These are phyloP conservation scores for Ceratocystis huliohia DNA, from an alignment of 2,329 filamentous ascomycete species.

Conservation along the genomic window DNA sequence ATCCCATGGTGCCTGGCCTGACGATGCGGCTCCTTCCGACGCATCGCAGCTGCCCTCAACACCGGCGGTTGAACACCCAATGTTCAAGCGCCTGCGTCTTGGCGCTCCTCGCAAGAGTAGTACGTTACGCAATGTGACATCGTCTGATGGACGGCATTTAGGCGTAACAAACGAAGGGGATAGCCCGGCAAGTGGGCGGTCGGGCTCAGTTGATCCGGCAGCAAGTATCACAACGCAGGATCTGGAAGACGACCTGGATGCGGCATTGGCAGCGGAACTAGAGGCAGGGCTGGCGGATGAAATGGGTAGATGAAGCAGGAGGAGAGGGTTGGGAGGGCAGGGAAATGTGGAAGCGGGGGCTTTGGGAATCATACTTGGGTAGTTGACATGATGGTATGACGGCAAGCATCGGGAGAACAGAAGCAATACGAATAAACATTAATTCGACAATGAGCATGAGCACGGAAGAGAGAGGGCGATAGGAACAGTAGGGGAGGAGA, in stretches of 20 bases:
- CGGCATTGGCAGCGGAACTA: conserved; percentile 49
- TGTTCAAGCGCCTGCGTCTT: conserved; percentile 18
- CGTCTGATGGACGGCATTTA: conserved; percentile 35
- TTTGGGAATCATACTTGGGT: background rate
- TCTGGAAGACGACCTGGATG: conserved; percentile 43
- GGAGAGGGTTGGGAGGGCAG: background rate
- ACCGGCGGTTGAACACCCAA: conserved; percentile 15
- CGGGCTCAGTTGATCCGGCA: conserved; percentile 32
- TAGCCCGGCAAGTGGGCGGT: conserved; percentile 32
- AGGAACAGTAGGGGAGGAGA: no score
- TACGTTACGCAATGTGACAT: conserved; percentile 30
- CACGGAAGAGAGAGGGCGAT: no score
- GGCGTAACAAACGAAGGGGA: conserved; percentile 29
- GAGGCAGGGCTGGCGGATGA: conserved; percentile 29
- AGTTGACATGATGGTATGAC: background rate
- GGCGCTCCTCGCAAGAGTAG: conserved; percentile 27
- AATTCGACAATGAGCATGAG: background rate
- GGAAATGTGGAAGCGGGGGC: background rate
- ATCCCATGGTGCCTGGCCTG: background rate
- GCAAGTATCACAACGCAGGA: conserved; percentile 25
- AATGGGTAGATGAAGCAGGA: background rate
- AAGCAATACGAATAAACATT: background rate
- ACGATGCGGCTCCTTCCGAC: conserved; percentile 25
- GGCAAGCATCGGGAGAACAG: background rate
- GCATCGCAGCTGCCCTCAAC: conserved; percentile 28